These are phyloP conservation scores for Rhizophora mangle DNA, from an alignment of 345 rosid genomes.

Conservation along the genomic window DNA sequence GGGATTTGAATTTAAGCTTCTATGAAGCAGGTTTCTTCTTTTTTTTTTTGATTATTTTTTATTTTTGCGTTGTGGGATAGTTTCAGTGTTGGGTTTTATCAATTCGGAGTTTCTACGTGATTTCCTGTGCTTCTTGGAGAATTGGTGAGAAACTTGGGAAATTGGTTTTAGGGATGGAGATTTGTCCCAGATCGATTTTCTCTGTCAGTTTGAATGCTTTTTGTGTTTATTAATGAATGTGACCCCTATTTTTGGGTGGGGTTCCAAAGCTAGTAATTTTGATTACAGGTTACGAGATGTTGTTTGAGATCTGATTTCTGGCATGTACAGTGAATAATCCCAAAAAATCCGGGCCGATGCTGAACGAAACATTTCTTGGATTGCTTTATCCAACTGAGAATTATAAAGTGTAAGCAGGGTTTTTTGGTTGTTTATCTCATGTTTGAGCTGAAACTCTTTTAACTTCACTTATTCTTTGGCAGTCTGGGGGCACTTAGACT, in stretches of 20 bases:
- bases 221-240: not conserved
- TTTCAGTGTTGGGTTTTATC: not conserved
- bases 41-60: not conserved
- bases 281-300: too few species aligned
- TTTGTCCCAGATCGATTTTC: not conserved
- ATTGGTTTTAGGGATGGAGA: not conserved
- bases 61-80: not conserved
- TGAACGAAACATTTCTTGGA: constrained; percentile 91
- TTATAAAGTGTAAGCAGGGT: constrained; percentile 76
- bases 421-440: not conserved
- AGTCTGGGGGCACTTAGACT: not conserved
- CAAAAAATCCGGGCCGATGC: constrained; percentile 65
- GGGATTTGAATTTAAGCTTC: not conserved
- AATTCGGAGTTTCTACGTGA: not conserved
- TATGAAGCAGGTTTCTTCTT: too few species aligned
- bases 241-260: constrained; percentile 2
- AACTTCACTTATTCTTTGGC: not conserved
- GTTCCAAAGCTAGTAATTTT: not conserved
- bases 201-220: not conserved
- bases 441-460: not conserved
- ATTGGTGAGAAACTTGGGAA: not conserved
- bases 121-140: not conserved
- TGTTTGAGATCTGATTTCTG: too few species aligned
- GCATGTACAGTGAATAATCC: constrained; percentile 77
- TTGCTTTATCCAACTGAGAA: constrained; percentile 87